Evolutionary conservation across 305 asterid genomes (phyloP).

Genomic region (Solanum hybrid): DNA sequence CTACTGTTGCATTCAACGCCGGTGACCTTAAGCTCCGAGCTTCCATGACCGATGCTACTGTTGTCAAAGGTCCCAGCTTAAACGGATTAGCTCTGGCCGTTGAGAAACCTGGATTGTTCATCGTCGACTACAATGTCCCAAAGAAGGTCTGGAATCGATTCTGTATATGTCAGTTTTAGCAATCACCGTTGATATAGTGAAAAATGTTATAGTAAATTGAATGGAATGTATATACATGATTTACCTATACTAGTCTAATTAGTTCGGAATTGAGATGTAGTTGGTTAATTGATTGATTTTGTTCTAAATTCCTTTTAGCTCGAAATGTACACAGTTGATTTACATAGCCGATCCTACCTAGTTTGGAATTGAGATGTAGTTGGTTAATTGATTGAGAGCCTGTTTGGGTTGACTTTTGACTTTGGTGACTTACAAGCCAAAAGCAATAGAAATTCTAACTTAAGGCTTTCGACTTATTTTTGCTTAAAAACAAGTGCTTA

Average conservation of each 20-base stretch:
- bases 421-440: neutral
- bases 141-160: constrained; percentile 28
- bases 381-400: neutral
- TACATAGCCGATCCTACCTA: neutral
- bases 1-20: constrained; percentile 62
- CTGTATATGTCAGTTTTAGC: neutral
- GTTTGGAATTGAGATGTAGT: neutral
- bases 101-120: constrained; percentile 79
- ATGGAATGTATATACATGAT: neutral
- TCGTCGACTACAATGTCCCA: constrained; percentile 74
- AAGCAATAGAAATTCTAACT: neutral
- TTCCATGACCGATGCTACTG: constrained; percentile 75
- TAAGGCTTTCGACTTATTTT: too few species aligned
- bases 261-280: neutral
- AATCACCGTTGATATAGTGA: neutral
- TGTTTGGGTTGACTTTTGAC: neutral
- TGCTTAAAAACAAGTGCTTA: too few species aligned
- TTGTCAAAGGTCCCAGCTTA: constrained; percentile 69
- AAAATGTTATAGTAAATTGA: neutral
- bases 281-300: neutral
- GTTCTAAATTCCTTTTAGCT: neutral
- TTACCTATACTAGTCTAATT: neutral
- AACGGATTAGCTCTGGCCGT: constrained; percentile 63
- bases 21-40: constrained; percentile 83
- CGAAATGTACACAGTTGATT: neutral